Conservation (phyloP, 1,284 basidiomycete genomes). For the Calocybe gambosa region DNA sequence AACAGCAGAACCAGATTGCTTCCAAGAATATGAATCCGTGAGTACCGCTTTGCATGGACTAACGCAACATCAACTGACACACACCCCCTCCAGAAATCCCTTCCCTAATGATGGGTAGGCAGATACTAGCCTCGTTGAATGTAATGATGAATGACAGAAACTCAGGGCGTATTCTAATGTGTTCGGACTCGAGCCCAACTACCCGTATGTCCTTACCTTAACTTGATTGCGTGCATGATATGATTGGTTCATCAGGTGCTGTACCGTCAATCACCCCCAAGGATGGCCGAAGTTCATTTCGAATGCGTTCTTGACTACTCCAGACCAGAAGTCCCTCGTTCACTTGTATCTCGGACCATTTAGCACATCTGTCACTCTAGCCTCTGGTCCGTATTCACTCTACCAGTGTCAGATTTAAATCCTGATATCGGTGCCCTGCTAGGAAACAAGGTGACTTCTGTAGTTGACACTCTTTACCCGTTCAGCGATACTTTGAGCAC, state of each 20-base stretch:
- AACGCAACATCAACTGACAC: neutral
- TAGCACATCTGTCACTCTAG: conserved; percentile 36
- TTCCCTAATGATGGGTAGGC: conserved; percentile 47
- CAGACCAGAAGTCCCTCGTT: conserved; percentile 42
- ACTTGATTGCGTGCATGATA: neutral
- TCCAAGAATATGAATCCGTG: conserved; percentile 53
- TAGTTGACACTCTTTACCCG: conserved; percentile 51
- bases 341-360: conserved; percentile 56
- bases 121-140: neutral
- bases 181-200: conserved; percentile 45
- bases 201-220: conserved; percentile 27
- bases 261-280: conserved; percentile 57
- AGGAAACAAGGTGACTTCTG: conserved; percentile 42
- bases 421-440: conserved; percentile 6
- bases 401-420: neutral
- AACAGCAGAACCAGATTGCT: conserved; percentile 56
- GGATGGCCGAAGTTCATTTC: conserved; percentile 58
- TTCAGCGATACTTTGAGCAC: conserved; percentile 49
- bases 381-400: conserved; percentile 29
- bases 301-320: conserved; percentile 49
- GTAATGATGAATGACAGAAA: neutral
- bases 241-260: conserved; percentile 34
- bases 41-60: conserved; percentile 15
- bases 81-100: conserved; percentile 33
- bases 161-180: conserved; percentile 50